These are phyloP conservation scores for Debaryomyces subglobosus DNA, from an alignment of 1,139 yeast species.

Conservation along the genomic window DNA sequence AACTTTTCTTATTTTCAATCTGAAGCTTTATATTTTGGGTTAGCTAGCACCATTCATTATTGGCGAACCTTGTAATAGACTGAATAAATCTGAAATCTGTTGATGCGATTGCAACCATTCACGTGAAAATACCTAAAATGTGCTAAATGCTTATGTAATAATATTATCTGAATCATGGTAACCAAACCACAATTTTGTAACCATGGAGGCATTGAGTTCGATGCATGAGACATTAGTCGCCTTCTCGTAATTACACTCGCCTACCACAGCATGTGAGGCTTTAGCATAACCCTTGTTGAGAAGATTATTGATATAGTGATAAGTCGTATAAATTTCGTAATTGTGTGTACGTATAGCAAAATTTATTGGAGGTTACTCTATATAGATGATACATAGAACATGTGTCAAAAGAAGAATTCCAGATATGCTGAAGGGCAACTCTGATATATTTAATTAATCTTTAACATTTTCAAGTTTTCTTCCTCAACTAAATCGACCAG, in stretches of 20 bases:
- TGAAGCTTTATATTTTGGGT: background rate
- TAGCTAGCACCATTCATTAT: background rate
- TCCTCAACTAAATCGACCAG: conserved; percentile 64
- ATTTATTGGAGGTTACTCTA: background rate
- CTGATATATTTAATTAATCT: conserved; percentile 5
- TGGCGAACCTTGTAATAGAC: background rate
- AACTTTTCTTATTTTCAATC: background rate
- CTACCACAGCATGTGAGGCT: background rate
- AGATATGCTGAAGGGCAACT: background rate
- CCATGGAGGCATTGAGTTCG: no score
- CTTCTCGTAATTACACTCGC: background rate
- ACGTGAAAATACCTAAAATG: conserved; percentile 6
- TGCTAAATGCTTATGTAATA: background rate
- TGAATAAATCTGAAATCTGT: background rate
- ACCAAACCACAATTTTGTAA: background rate
- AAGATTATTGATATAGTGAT: background rate
- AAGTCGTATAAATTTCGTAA: background rate
- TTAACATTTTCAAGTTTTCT: conserved; percentile 23
- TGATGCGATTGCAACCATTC: conserved; percentile 9
- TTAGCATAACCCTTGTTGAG: background rate
- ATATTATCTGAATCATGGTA: background rate
- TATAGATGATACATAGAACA: background rate
- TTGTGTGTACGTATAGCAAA: background rate
- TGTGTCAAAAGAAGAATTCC: background rate
- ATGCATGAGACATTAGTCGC: no score